Evolutionary conservation across 352 stramenopile species (phyloP).

Genomic region (Globisporangium echinulatum): DNA sequence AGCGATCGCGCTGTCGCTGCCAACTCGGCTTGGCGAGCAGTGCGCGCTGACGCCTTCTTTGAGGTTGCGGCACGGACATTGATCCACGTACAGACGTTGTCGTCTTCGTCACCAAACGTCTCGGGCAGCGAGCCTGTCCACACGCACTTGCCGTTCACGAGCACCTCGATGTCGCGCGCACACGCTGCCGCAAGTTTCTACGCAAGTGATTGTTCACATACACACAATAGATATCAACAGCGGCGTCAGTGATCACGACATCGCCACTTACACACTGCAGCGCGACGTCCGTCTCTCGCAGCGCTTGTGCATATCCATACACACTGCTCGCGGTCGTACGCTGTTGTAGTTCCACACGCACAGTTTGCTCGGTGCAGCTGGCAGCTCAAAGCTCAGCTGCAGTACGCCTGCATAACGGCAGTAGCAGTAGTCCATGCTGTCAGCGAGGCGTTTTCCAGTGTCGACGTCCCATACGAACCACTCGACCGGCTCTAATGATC

Average conservation of each 20-base stretch:
- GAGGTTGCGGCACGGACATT: constrained; percentile 27
- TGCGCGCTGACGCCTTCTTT: constrained; percentile 25
- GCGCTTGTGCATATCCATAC: background rate
- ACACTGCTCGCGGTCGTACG: constrained; percentile 18
- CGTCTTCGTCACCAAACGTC: constrained; percentile 59
- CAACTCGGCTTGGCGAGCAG: constrained; percentile 8
- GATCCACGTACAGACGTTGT: constrained; percentile 66
- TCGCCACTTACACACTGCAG: too few relatives aligned
- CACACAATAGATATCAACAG: background rate
- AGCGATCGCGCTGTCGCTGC: background rate
- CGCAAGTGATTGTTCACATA: too few relatives aligned
- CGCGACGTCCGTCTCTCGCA: background rate
- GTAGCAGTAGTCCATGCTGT: background rate
- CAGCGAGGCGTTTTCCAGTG: too few relatives aligned
- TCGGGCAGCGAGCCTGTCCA: constrained; percentile 75
- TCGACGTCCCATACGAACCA: background rate
- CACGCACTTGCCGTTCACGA: constrained; percentile 48
- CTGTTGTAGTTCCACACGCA: constrained; percentile 84
- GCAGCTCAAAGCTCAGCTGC: constrained; percentile 47
- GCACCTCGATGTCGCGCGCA: constrained; percentile 58
- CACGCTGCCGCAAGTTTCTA: constrained; percentile 27
- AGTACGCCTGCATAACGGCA: constrained; percentile 26
- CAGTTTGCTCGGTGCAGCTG: constrained; percentile 40
- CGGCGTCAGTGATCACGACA: background rate
- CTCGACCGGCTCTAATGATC: background rate